phyloP scores from a whole-genome alignment of 148 eudicot genomes.

The Cornus florida region DNA sequence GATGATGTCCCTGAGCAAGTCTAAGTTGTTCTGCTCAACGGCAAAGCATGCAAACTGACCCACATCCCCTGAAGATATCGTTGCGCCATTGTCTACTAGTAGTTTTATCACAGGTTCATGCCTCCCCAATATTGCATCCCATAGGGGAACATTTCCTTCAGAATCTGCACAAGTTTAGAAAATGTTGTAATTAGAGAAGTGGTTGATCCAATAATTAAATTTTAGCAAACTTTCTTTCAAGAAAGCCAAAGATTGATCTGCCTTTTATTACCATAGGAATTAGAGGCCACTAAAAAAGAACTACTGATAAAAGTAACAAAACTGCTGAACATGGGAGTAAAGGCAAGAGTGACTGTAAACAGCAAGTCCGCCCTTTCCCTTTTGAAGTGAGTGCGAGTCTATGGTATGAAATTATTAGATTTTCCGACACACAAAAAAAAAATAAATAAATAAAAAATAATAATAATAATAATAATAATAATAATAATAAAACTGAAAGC shows the following conservation, averaged over 20 bases:
- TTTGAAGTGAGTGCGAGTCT: neutral
- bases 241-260: neutral
- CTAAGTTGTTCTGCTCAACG: slow-evolving; percentile 51
- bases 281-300: neutral
- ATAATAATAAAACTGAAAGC: neutral
- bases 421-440: neutral
- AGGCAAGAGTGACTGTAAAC: neutral
- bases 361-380: too few relatives aligned
- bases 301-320: neutral
- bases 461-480: neutral
- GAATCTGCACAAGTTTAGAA: slow-evolving; percentile 45
- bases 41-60: slow-evolving; percentile 59
- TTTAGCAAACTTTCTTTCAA: neutral
- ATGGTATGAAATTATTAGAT: neutral
- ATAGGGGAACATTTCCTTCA: slow-evolving; percentile 78
- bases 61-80: slow-evolving; percentile 51
- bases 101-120: slow-evolving; percentile 49
- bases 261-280: neutral
- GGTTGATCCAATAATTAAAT: neutral
- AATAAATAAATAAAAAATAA: too few relatives aligned
- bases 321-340: too few relatives aligned
- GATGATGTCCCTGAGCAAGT: slow-evolving; percentile 54
- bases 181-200: neutral
- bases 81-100: slow-evolving; percentile 57
- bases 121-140: slow-evolving; percentile 68